These are phyloP conservation scores for Xylariaceae sp. DNA, from an alignment of 2,329 filamentous ascomycete species.

Conservation along the genomic window DNA sequence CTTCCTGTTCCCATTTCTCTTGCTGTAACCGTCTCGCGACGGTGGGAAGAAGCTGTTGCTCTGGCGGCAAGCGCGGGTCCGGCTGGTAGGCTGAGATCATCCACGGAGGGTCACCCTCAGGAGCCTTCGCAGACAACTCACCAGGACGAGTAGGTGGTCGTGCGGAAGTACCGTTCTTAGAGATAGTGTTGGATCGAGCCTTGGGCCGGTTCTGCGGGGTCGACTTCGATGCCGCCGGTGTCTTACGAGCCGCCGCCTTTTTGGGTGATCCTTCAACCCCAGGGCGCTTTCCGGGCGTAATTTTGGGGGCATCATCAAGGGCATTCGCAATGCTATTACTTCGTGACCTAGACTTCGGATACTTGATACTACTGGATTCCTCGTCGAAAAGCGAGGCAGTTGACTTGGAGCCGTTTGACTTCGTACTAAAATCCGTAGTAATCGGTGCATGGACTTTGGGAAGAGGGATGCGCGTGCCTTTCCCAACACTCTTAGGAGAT, in stretches of 20 bases:
- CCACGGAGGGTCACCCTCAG: constrained; percentile 95
- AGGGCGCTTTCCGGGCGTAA: constrained; percentile 37
- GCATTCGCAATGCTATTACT: constrained; percentile 59
- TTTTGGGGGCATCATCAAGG: constrained; percentile 42
- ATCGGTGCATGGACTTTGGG: constrained; percentile 75
- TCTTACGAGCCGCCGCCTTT: constrained; percentile 45
- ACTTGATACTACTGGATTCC: constrained; percentile 52
- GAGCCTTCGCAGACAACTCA: constrained; percentile 54
- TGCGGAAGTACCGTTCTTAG: constrained; percentile 44
- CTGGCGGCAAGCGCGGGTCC: constrained; percentile 85
- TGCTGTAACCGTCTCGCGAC: constrained; percentile 87
- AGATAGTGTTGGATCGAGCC: constrained; percentile 54
- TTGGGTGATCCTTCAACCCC: constrained; percentile 50
- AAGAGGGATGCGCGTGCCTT: constrained; percentile 79
- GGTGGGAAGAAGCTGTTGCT: constrained; percentile 92
- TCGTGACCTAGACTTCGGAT: constrained; percentile 60
- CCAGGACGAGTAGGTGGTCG: constrained; percentile 60
- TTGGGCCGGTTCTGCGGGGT: constrained; percentile 50
- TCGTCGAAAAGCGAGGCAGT: constrained; percentile 49
- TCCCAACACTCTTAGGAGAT: constrained; percentile 47
- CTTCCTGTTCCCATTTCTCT: constrained; percentile 91
- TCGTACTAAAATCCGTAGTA: constrained; percentile 63
- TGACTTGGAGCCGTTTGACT: constrained; percentile 48
- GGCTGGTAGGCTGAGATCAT: constrained; percentile 92
- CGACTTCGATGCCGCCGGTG: constrained; percentile 40